Percentiles rank a stretch among this genome's conserved stretches.
These are phyloP conservation scores for Alliaria petiolata DNA, from an alignment of 345 rosid genomes.

Conservation along the genomic window DNA sequence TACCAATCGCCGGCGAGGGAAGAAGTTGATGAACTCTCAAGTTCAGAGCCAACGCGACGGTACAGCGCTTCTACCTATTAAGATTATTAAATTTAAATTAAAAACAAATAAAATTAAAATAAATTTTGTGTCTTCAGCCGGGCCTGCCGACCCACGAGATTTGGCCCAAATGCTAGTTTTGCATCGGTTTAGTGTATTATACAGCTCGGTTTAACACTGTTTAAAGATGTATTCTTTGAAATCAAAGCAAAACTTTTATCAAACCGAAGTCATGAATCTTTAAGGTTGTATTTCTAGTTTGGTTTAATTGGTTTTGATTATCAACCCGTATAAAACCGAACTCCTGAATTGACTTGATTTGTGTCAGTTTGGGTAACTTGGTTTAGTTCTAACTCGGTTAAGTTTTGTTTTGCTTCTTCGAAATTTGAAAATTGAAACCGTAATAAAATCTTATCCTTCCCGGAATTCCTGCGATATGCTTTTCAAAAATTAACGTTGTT, in stretches of 20 bases:
- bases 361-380: neutral
- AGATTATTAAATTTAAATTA: neutral
- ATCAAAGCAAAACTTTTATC: neutral
- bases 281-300: neutral
- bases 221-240: neutral
- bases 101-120: neutral
- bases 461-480: neutral
- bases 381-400: too few species aligned
- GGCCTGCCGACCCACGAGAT: conserved; percentile 14
- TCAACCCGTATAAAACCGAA: neutral
- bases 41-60: conserved; percentile 22
- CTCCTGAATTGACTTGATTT: neutral
- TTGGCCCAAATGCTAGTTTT: conserved; percentile 9
- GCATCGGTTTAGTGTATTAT: neutral
- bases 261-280: neutral
- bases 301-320: neutral
- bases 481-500: neutral
- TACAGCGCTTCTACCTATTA: conserved; percentile 11
- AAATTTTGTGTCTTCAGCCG: neutral
- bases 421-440: neutral
- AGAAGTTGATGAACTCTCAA: conserved; percentile 9
- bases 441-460: neutral
- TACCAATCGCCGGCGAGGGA: conserved; percentile 30
- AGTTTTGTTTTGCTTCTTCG: neutral
- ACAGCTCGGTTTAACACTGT: neutral